phyloP scores from a whole-genome alignment of 257 asterid species.

The Solanum ossicruentum region DNA sequence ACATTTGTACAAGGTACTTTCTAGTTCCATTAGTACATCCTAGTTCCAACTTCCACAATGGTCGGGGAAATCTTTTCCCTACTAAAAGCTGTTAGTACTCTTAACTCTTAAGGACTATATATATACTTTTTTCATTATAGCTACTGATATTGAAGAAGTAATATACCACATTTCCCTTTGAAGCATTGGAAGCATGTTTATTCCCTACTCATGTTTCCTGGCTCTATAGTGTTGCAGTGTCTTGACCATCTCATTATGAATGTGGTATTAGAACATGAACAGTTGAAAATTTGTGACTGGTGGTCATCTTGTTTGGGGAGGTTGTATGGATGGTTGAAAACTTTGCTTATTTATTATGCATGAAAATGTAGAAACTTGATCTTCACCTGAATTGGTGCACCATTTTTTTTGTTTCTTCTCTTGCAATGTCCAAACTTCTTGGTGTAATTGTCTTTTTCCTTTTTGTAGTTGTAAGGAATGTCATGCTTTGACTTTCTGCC shows the following conservation, averaged over 20 bases:
- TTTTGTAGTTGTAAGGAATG: conserved; percentile 1
- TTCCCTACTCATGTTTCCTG: not conserved
- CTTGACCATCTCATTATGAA: not conserved
- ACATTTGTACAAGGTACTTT: not conserved
- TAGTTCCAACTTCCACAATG: too few species aligned
- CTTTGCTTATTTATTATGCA: not conserved
- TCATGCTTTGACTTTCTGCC: conserved; percentile 17
- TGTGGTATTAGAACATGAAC: not conserved
- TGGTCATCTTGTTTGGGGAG: not conserved
- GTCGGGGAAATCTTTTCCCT: not conserved
- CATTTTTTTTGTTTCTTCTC: not conserved
- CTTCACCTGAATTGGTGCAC: not conserved
- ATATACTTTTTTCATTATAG: not conserved
- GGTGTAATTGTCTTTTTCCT: not conserved
- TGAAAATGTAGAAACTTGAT: not conserved
- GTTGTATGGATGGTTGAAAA: not conserved
- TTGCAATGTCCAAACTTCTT: not conserved
- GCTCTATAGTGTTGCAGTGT: not conserved
- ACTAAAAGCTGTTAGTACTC: not conserved
- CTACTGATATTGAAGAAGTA: not conserved
- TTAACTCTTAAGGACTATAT: not conserved
- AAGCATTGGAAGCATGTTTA: not conserved
- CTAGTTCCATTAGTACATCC: not conserved
- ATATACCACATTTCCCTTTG: not conserved
- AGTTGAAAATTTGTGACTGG: not conserved